Evolutionary conservation across 2,329 filamentous ascomycete species (phyloP), one percentile per base, ranked within the genome.

Genomic region (Escovopsis sp.): DNA sequence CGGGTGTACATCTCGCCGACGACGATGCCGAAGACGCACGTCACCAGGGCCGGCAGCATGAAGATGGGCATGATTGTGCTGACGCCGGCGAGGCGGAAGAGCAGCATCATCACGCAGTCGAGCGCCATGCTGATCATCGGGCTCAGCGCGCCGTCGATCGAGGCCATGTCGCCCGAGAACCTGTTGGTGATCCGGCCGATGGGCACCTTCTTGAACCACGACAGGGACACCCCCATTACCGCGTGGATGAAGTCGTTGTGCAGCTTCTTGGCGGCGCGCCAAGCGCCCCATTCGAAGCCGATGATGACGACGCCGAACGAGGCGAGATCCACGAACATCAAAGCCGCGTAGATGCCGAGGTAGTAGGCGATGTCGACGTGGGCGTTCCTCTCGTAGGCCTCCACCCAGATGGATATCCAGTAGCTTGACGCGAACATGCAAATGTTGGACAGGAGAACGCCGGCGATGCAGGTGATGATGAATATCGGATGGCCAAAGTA

Each of bases 91-190:
- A 69, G 53, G 6, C 65, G 60, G 35, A 68, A 62, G 16, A 64
- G 37, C 37, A 68, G 52, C 14, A 58, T 49, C 35, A 66, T 52
- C 9, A 50, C 42, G 11, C 55, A 55, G 37, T 68, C 63, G 9
- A 69, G 37, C 3, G 56, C 57, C 28, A 46, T 43, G 5, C 62
- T 59, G 1, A 71, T 51, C 55, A 66, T 60, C 2, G 56, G 52
- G 15, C 61, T 58, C 6, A 74, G 49, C 1, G 53, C 45, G 7
- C 58, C 62, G 42, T 74, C 70, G 35, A 74, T 59, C 0, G 68
- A 69, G n/a, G 61, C 57, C 48, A 72, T 70, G 39, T 74, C 70
- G 26, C 68, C 66, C 1, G 66, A 66, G 42, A 73, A 70, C 11
- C 70, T 63, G 44, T 72, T 71, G 36, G 66, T 60, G 37, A 70